phyloP scores from a whole-genome alignment of 345 rosid genomes.

The Hevea brasiliensis region DNA sequence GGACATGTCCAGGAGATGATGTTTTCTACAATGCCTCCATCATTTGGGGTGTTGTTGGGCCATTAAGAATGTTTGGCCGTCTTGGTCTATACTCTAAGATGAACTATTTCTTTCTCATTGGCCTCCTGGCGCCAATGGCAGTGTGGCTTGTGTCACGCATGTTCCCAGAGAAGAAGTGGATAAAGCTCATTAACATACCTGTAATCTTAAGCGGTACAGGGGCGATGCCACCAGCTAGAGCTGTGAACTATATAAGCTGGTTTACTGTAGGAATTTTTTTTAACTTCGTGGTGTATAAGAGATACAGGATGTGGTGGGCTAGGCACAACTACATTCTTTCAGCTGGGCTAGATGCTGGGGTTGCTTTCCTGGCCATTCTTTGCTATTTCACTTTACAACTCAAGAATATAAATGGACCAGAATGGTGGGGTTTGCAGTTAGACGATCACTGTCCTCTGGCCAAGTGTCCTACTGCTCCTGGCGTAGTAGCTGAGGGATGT shows the following conservation, averaged over 20 bases:
- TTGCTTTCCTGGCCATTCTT: conserved; percentile 50
- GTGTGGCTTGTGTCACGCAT: conserved; percentile 42
- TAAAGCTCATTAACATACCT: conserved; percentile 40
- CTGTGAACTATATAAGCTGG: conserved; percentile 24
- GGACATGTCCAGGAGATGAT: conserved; percentile 54
- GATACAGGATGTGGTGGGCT: conserved; percentile 54
- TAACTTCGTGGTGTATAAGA: conserved; percentile 24
- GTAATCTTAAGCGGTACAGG: conserved; percentile 36
- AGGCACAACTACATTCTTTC: conserved; percentile 47
- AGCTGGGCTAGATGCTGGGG: conserved; percentile 57
- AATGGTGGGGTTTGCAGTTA: conserved; percentile 54
- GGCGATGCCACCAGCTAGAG: conserved; percentile 14
- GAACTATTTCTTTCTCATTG: conserved; percentile 60
- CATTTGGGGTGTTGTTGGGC: conserved; percentile 63
- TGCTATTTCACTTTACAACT: conserved; percentile 39
- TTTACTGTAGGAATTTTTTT: conserved; percentile 16
- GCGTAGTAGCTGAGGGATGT: conserved; percentile 40
- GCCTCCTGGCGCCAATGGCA: conserved; percentile 43
- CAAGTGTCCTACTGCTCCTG: conserved; percentile 44
- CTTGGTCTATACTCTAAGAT: conserved; percentile 42
- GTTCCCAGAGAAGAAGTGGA: conserved; percentile 47
- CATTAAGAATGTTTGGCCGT: conserved; percentile 45
- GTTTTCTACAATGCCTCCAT: conserved; percentile 55
- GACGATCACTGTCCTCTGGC: conserved; percentile 52
- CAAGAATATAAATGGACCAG: conserved; percentile 34